phyloP scores from a whole-genome alignment of 2,329 filamentous ascomycete genomes.

The Apiospora malaysiana region DNA sequence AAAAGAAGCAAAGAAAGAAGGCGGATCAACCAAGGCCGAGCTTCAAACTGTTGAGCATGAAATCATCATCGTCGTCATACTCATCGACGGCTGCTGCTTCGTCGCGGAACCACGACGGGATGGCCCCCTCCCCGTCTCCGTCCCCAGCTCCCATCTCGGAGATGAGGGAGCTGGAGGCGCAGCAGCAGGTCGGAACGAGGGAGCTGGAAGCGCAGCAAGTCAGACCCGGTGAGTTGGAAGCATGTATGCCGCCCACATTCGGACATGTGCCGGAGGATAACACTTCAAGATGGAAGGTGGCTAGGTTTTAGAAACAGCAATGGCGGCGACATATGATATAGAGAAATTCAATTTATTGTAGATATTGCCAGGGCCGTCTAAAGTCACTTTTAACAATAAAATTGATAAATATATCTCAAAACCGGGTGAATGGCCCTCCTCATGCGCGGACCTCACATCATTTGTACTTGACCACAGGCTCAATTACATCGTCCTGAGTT shows the following conservation, averaged over 20 bases:
- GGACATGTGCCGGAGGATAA: not conserved
- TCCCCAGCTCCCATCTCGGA: not conserved
- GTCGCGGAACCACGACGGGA: not conserved
- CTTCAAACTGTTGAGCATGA: not conserved
- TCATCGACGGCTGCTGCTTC: not conserved
- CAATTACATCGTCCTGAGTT: too few relatives aligned
- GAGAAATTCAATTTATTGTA: too few relatives aligned
- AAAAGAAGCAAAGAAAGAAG: not conserved
- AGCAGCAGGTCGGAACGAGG: too few relatives aligned
- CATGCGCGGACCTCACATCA: too few relatives aligned
- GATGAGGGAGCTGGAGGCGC: not conserved
- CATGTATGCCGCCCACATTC: not conserved
- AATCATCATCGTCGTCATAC: not conserved
- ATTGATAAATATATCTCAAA: too few relatives aligned
- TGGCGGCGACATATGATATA: not conserved
- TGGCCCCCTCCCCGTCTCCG: not conserved
- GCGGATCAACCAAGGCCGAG: not conserved
- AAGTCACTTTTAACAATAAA: not conserved
- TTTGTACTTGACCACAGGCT: too few relatives aligned
- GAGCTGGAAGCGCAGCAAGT: not conserved
- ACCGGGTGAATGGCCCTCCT: too few relatives aligned
- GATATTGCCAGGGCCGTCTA: too few relatives aligned
- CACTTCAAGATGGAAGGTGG: not conserved
- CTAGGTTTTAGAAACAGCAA: not conserved
- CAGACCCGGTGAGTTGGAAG: not conserved